Evolutionary conservation across 768 basidiomycete genomes (phyloP), one percentile per base, ranked within the genome.

Genomic region (Lentinula sp.): DNA sequence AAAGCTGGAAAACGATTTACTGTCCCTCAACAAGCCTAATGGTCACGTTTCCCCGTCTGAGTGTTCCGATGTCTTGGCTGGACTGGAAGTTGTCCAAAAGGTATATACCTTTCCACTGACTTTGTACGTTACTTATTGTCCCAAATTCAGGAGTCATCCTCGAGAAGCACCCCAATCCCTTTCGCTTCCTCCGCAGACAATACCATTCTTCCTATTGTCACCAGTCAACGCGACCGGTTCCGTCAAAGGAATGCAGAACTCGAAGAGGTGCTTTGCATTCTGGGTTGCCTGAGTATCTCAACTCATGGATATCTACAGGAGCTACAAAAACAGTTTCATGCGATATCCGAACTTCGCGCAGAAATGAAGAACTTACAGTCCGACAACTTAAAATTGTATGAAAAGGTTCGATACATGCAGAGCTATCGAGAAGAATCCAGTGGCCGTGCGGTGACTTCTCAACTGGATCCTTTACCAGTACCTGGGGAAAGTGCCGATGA

Each of bases 361-460:
- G 97, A 98, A 74, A 87, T 95, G 74, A 94, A 95, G 72, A 85
- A 84, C 59, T 80, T 99, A 42, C 96, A 98, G 73, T 81, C 87
- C 1, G 97, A 98, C 73, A 99, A 98, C 71, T 83, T 99, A 49
- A 98, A 99, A 72, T 77, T 98, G 62, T 98, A 98, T 73, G 97
- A 98, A 74, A 99, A 98, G 77, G 95, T 98, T 56, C 87, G 95
- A 63, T 98, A 98, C 71, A 97, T 98, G 88, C 95, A 98, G 72
- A 93, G 90, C 63, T 99, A 98, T 68, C 84, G 91, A 16, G 91
- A 94, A 69, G 90, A 92, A 41, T 76, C 81, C 33, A 79, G 77
- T 10, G 76, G 76, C 35, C 78, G 84, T 43, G 80, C 80, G 15
- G 80, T 83, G 13, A 76, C 77, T 16, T 83, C 85, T 23, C 88